phyloP scores from a whole-genome alignment of 2,329 filamentous ascomycete species.

The Claviceps purpurea region DNA sequence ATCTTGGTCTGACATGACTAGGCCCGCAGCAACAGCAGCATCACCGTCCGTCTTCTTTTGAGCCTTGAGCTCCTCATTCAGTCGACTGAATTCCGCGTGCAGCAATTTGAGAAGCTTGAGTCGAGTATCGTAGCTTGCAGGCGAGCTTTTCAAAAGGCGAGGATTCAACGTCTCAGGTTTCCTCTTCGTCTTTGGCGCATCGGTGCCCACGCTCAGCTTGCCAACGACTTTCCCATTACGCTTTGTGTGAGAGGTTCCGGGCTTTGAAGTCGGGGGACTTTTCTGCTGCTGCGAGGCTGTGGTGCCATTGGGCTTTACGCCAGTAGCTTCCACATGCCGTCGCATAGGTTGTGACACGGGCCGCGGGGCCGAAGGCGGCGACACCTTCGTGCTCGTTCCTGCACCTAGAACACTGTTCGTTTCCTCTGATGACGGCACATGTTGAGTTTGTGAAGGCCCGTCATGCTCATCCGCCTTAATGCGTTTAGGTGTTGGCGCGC shows the following conservation, averaged over 20 bases:
- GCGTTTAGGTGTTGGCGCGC: slow-evolving; percentile 17
- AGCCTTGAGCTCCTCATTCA: slow-evolving; percentile 50
- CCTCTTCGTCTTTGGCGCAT: background rate
- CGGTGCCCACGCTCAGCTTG: background rate
- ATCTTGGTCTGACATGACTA: slow-evolving; percentile 49
- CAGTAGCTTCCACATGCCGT: slow-evolving; percentile 7
- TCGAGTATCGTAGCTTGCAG: slow-evolving; percentile 43
- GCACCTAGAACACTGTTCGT: background rate
- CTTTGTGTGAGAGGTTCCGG: background rate
- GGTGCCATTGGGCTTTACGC: background rate
- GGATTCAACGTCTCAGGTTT: slow-evolving; percentile 50
- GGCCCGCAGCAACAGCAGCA: slow-evolving; percentile 19
- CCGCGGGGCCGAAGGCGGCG: slow-evolving; percentile 12
- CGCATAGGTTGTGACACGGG: slow-evolving; percentile 20
- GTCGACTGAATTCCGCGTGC: slow-evolving; percentile 49
- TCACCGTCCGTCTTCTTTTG: slow-evolving; percentile 25
- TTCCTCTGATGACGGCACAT: background rate
- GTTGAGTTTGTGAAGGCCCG: background rate
- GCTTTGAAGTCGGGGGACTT: background rate
- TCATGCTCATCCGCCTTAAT: slow-evolving; percentile 12
- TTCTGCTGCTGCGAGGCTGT: background rate
- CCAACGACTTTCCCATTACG: background rate
- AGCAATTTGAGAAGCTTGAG: slow-evolving; percentile 47
- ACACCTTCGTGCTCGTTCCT: background rate
- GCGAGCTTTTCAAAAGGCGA: slow-evolving; percentile 44